These are phyloP conservation scores for Populus deltoides DNA, from an alignment of 345 rosid species.

Conservation along the genomic window DNA sequence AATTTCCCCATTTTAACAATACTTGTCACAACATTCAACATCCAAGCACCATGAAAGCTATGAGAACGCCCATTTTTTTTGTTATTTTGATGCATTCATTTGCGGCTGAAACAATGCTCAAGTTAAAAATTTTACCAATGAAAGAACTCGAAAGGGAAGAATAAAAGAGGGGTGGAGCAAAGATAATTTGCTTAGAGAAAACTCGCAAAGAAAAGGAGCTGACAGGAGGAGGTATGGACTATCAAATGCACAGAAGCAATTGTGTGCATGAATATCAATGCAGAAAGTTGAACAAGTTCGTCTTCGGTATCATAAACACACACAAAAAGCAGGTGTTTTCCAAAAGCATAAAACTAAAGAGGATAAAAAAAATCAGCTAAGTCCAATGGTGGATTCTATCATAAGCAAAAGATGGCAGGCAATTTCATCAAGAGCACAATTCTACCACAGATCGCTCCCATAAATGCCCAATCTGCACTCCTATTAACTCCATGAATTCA, in stretches of 20 bases:
- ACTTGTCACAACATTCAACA: neutral
- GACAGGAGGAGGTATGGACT: neutral
- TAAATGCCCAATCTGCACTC: constrained; percentile 8
- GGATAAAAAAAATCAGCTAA: neutral
- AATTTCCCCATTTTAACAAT: neutral
- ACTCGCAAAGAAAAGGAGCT: neutral
- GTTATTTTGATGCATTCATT: neutral
- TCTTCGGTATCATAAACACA: constrained; percentile 10
- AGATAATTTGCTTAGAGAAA: neutral
- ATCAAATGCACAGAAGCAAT: neutral
- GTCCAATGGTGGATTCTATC: constrained; percentile 17
- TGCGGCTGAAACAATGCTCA: neutral
- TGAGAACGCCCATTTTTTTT: neutral
- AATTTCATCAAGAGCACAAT: constrained; percentile 10
- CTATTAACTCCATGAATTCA: neutral
- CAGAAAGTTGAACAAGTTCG: neutral
- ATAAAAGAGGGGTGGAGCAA: neutral
- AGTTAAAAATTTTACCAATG: neutral
- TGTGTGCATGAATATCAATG: constrained; percentile 10
- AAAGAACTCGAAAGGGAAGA: no score
- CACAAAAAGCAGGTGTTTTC: constrained; percentile 3
- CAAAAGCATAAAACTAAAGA: neutral
- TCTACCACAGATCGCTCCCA: constrained; percentile 4
- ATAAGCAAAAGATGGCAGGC: constrained; percentile 20
- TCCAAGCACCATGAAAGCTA: neutral